A percentile compares a stretch with the other conserved stretches of the same genome.
Evolutionary conservation across 106 monocot species (phyloP).

Genomic region (Xerophyta viscosa): DNA sequence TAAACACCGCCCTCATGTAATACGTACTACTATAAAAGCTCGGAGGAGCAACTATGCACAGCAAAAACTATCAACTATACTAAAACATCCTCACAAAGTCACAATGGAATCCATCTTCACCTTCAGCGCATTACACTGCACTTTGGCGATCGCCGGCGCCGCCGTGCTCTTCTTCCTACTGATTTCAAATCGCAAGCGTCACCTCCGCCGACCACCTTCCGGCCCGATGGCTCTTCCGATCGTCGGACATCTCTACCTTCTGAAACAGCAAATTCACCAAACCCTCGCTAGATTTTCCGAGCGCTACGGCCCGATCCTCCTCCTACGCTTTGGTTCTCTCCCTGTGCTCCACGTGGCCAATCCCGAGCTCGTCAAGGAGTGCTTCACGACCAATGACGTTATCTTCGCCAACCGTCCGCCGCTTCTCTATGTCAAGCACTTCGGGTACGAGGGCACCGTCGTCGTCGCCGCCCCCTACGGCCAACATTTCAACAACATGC

Average conservation of each 20-base stretch:
- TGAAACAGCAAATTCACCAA: conserved; percentile 21
- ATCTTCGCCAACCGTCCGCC: conserved; percentile 20
- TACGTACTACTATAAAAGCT: too few relatives aligned
- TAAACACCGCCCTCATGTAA: too few relatives aligned
- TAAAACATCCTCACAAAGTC: too few relatives aligned
- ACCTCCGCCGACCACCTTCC: background rate
- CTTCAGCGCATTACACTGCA: too few relatives aligned
- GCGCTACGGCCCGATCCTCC: conserved; percentile 14
- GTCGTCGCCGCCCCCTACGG: conserved; percentile 18
- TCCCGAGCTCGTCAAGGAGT: conserved; percentile 9
- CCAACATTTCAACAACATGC: conserved; percentile 23
- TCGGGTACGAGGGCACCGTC: conserved; percentile 11
- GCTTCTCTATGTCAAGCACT: conserved; percentile 3
- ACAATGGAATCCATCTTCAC: too few relatives aligned
- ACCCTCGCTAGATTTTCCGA: conserved; percentile 13
- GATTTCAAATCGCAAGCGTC: too few relatives aligned
- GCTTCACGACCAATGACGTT: conserved; percentile 17
- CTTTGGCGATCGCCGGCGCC: too few relatives aligned
- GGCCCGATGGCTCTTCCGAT: conserved; percentile 6
- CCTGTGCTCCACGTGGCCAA: conserved; percentile 18
- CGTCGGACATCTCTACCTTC: conserved; percentile 12
- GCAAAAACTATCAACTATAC: too few relatives aligned
- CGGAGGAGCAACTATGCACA: too few relatives aligned
- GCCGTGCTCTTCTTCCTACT: too few relatives aligned
- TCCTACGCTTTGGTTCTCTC: conserved; percentile 20